A percentile compares a stretch with the other conserved stretches of the same genome.
phyloP scores from a whole-genome alignment of 2,329 filamentous ascomycete species.

The Pezicula carpinea region DNA sequence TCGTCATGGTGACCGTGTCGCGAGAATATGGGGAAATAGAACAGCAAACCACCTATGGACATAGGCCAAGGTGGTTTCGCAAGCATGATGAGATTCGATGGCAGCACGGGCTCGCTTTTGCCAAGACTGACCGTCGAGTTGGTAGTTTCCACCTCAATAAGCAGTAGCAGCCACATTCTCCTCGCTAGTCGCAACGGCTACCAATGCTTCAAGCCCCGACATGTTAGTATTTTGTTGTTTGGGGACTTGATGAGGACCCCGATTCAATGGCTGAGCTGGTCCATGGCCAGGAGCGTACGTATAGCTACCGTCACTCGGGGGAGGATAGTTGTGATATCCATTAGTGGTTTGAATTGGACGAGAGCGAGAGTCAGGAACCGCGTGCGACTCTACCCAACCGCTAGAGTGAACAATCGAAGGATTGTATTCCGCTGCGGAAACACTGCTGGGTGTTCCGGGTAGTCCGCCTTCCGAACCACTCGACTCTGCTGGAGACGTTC shows the following conservation, averaged over 20 bases:
- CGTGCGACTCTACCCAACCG: slow-evolving; percentile 41
- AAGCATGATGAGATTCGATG: too few relatives aligned
- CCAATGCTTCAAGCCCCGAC: slow-evolving; percentile 55
- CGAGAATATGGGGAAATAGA: too few relatives aligned
- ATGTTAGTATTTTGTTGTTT: slow-evolving; percentile 39
- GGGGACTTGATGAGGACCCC: slow-evolving; percentile 20
- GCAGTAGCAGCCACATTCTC: slow-evolving; percentile 32
- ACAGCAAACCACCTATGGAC: too few relatives aligned
- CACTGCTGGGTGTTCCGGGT: slow-evolving; percentile 42
- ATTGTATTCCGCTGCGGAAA: slow-evolving; percentile 43
- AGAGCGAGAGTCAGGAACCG: slow-evolving; percentile 18
- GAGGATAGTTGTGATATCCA: slow-evolving; percentile 26
- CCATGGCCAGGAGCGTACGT: slow-evolving; percentile 23
- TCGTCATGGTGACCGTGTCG: too few relatives aligned
- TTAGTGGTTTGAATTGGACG: slow-evolving; percentile 13
- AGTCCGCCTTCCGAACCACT: slow-evolving; percentile 50
- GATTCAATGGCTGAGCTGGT: slow-evolving; percentile 29
- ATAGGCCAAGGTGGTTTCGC: too few relatives aligned
- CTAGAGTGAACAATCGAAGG: slow-evolving; percentile 47
- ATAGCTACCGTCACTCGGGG: slow-evolving; percentile 15
- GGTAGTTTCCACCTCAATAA: slow-evolving; percentile 13
- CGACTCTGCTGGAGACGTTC: slow-evolving; percentile 50
- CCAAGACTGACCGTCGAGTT: too few relatives aligned
- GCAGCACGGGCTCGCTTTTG: too few relatives aligned
- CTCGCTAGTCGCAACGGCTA: slow-evolving; percentile 61